Percentiles rank a stretch among this genome's conserved stretches.
Conservation (phyloP, 192 early-diverging fungal genomes). For the Lobosporangium transversale region DNA sequence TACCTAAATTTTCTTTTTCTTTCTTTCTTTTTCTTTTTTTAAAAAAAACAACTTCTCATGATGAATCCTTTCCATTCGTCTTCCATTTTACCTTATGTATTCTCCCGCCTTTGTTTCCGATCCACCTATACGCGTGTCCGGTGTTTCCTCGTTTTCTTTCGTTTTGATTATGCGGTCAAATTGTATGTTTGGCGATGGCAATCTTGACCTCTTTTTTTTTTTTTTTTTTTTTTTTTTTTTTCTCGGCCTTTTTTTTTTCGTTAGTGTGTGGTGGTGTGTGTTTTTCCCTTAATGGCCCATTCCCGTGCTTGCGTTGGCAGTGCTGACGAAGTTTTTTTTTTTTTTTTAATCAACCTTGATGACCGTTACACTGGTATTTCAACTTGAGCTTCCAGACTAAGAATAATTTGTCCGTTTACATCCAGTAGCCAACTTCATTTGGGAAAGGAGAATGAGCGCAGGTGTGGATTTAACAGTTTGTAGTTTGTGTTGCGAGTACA, state of each 20-base stretch:
- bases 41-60: neutral
- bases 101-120: neutral
- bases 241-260: neutral
- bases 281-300: neutral
- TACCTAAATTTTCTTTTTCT: neutral
- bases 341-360: neutral
- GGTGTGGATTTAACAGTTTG: too few species aligned
- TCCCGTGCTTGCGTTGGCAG: too few species aligned
- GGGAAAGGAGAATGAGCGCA: too few species aligned
- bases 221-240: constrained; percentile 1
- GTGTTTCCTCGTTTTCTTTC: neutral
- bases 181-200: neutral
- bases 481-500: too few species aligned
- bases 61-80: neutral
- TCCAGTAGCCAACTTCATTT: too few species aligned
- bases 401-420: too few species aligned
- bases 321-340: neutral
- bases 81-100: neutral
- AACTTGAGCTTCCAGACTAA: too few species aligned
- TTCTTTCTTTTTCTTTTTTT: neutral
- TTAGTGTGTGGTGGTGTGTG: neutral
- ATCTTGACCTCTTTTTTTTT: neutral
- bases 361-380: neutral
- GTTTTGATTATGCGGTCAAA: neutral
- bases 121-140: neutral